Evolutionary conservation across 306 rosid genomes (phyloP), one percentile per base, ranked within the genome.

Genomic region (Oemleria cerasiformis): DNA sequence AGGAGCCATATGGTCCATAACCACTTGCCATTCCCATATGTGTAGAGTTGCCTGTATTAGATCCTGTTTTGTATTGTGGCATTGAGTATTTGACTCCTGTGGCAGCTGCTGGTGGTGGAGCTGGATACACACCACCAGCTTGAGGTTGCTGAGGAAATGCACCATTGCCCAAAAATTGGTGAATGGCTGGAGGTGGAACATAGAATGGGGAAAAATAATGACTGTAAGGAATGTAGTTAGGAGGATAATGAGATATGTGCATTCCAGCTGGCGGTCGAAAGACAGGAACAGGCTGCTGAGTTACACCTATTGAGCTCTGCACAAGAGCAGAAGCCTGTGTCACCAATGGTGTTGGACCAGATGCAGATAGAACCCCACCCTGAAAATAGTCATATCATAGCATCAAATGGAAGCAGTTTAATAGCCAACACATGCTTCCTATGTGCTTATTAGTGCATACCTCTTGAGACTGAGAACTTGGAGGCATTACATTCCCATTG

Each of bases 81-180:
- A 89, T 81, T 70, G 97, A 89, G 82, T 86, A 94, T 86, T 94
- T 94, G 74, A 94, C 85, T 77, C 92, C 92, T 5, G 91, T 56
- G 36, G 88, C 71, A 55, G 92, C 87, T 60, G 88, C 86, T 42
- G 90, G 79, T 19, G 85, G 80, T 20, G 96, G 91, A 70, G 96
- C 82, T 44, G 94, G 90, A 84, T 89, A 94, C 59, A 94, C 84
- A 58, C 85, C 79, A 77, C 88, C 86, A 56, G 92, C 91, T 71
- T 86, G 97, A 81, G 96, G 96, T 77, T 89, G 99, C 75, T 86
- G 99, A 57, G 96, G 90, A 86, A 85, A 94, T 20, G 86, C 85
- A 64, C 96, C 92, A 68, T 91, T 94, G 66, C 97, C 95, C 88
- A 91, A 44, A 85, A 82, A 89, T 75, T 89, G 99, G 86, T 89